Evolutionary conservation across 2,329 filamentous ascomycete species (phyloP), one percentile per base, ranked within the genome.

Genomic region (Diaporthe vexans): DNA sequence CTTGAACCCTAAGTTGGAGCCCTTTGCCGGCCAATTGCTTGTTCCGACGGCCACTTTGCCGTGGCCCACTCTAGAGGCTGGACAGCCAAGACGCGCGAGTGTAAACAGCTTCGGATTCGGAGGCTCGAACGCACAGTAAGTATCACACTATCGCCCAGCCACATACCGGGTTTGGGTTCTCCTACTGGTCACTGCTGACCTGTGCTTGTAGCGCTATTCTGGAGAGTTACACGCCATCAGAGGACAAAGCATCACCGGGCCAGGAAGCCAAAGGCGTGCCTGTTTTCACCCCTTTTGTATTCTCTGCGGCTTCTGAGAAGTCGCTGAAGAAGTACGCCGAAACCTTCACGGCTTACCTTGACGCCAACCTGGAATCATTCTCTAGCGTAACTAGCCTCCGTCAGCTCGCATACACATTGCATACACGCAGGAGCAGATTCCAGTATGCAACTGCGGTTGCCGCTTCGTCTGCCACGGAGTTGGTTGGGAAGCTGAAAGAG

Each of bases 31-130:
- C 1, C 73, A 77, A 40, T 78, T 83, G 13, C 67, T 80, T 46
- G 74, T 75, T 17, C 70, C 70, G 17, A 69, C 59, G 67, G 57
- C 78, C 61, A 71, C 80, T n/a, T 24, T 73, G 77, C 76, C 73
- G n/a, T 81, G 71, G 79, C 77, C 43, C 37, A 33, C 33, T 8
- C 74, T 81, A 74, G 59, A 43, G 19, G 56, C 21, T 29, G 40
- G 37, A 4, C 75, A 26, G 43, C 77, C 78, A 77, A 69, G 80
- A 21, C 77, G 79, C 2, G 80, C 84, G 1, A 77, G 77, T 43
- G 78, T 83, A 72, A 84, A 83, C 75, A 81, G 80, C 46, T 84
- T 84, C 69, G 82, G 73, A 21, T 74, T 72, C 10, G 82, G 82
- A 51, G 82, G 82, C 2, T 78, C 82, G 2, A 83, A 84, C 51